phyloP scores from a whole-genome alignment of 2,329 filamentous ascomycete genomes.

The Chaetomium olivaceum region DNA sequence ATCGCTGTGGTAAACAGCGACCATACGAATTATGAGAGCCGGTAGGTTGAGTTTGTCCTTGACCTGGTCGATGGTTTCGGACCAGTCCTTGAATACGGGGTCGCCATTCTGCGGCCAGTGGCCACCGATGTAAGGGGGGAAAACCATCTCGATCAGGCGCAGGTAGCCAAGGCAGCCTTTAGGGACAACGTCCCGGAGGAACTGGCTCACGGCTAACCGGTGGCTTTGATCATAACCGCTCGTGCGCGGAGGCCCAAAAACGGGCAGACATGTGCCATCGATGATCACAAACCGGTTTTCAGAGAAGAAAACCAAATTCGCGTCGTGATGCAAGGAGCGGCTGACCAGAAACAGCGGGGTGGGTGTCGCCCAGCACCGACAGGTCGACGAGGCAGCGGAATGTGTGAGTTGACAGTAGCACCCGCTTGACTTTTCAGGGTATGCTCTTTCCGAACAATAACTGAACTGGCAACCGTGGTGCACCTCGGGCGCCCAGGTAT shows the following conservation, averaged over 20 bases:
- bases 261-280: background rate
- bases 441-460: background rate
- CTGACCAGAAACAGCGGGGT: constrained; percentile 23
- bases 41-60: constrained; percentile 5
- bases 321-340: constrained; percentile 14
- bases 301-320: constrained; percentile 20
- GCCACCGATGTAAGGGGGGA: background rate
- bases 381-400: constrained; percentile 21
- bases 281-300: constrained; percentile 23
- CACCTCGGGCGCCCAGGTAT: background rate
- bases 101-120: background rate
- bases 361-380: constrained; percentile 26
- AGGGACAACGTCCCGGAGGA: constrained; percentile 11
- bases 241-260: background rate
- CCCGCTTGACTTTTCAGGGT: background rate
- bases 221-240: background rate
- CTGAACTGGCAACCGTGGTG: constrained; percentile 3
- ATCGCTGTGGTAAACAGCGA: background rate
- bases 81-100: constrained; percentile 7
- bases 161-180: background rate
- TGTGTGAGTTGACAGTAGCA: constrained; percentile 23
- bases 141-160: constrained; percentile 12
- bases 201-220: constrained; percentile 6
- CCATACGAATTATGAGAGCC: constrained; percentile 4
- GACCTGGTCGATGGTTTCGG: constrained; percentile 8